Evolutionary conservation across 306 rosid species (phyloP).

Genomic region (Vicia faba): DNA sequence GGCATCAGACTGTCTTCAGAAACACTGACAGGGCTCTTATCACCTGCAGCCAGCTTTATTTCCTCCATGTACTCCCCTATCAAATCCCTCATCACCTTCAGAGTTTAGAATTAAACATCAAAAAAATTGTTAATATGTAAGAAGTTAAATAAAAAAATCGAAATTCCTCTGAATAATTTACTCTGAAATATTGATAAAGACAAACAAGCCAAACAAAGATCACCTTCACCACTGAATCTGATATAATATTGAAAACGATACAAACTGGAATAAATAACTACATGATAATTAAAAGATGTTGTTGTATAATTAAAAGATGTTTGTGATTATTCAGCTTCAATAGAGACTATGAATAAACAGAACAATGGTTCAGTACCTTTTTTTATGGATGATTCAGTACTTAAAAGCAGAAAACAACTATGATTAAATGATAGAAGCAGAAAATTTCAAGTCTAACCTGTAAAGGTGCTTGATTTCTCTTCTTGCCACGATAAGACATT

Average conservation of each 20-base stretch:
- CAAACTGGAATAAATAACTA: constrained; percentile 13
- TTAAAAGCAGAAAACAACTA: background rate
- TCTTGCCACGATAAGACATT: constrained; percentile 96
- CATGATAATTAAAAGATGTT: background rate
- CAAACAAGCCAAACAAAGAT: constrained; percentile 2
- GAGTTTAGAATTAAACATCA: constrained; percentile 12
- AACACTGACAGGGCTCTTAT: constrained; percentile 61
- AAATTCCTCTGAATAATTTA: background rate
- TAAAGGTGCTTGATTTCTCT: constrained; percentile 62
- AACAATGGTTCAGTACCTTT: background rate
- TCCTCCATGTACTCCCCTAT: constrained; percentile 88
- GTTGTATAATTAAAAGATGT: constrained; percentile 11
- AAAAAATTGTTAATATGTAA: constrained; percentile 1
- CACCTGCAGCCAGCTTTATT: constrained; percentile 70
- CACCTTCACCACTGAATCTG: background rate
- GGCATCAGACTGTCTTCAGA: constrained; percentile 43
- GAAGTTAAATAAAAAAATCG: constrained; percentile 4
- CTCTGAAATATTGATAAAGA: constrained; percentile 7
- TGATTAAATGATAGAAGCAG: constrained; percentile 8
- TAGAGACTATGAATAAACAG: background rate
- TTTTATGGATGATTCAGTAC: background rate
- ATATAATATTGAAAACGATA: background rate
- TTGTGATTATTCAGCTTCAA: constrained; percentile 14
- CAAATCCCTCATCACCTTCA: constrained; percentile 76
- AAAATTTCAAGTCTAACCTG: constrained; percentile 60